phyloP scores from a whole-genome alignment of 2,329 filamentous ascomycete genomes.

The Penicillium sp. region DNA sequence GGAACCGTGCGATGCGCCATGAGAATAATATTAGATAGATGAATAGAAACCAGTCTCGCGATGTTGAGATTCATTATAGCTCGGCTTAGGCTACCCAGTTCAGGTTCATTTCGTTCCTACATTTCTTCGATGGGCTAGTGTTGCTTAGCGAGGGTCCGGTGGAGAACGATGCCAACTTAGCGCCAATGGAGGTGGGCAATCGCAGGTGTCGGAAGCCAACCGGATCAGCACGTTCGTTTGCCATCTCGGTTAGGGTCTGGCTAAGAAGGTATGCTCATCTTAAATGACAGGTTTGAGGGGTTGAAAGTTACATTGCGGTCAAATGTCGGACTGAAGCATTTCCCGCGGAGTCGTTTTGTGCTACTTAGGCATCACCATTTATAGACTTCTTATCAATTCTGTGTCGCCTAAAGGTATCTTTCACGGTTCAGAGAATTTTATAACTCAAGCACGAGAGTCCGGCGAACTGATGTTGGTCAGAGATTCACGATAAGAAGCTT shows the following conservation, averaged over 20 bases:
- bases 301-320: neutral
- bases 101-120: neutral
- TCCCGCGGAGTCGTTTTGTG: no score
- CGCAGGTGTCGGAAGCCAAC: slow-evolving; percentile 14
- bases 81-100: neutral
- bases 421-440: no score
- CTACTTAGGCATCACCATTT: no score
- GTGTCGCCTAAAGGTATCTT: neutral
- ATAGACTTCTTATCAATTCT: neutral
- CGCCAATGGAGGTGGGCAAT: slow-evolving; percentile 6
- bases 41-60: neutral
- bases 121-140: neutral
- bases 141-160: neutral
- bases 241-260: slow-evolving; percentile 9
- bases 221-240: slow-evolving; percentile 20
- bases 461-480: no score
- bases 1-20: no score
- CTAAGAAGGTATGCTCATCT: neutral
- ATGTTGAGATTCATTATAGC: neutral
- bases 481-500: neutral
- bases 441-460: no score
- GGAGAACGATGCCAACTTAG: neutral
- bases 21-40: no score
- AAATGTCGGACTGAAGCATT: neutral
- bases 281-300: neutral